Percentiles rank a stretch among this genome's conserved stretches.
Evolutionary conservation across 78 protist genomes (phyloP).

Genomic region (Speleostelium caveatum): DNA sequence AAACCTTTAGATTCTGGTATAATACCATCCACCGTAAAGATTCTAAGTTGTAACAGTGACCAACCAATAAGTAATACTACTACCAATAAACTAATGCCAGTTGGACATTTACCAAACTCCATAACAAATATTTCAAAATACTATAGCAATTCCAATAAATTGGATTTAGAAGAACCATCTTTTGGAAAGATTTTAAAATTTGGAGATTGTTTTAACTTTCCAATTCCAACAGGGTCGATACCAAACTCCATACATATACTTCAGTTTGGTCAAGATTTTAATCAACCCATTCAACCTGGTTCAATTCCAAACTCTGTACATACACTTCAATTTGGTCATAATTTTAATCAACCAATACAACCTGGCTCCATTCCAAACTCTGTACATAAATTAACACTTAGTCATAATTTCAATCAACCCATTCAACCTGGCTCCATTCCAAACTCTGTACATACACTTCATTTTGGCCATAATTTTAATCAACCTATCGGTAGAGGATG

Average conservation of each 20-base stretch:
- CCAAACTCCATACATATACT: background rate
- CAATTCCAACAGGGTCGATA: background rate
- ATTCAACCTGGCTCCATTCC: conserved; percentile 25
- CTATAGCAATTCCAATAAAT: no score
- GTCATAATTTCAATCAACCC: conserved; percentile 1
- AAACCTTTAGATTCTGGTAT: background rate
- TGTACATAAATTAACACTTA: background rate
- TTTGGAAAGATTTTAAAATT: background rate
- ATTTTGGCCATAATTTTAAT: background rate
- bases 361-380: background rate
- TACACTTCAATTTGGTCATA: background rate
- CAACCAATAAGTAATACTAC: background rate
- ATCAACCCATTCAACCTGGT: conserved; percentile 17
- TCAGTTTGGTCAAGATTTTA: conserved; percentile 1
- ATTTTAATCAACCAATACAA: background rate
- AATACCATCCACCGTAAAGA: no score
- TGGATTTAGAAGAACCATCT: background rate
- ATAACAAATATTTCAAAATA: no score
- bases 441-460: background rate
- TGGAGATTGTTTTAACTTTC: background rate
- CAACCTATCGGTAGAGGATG: background rate
- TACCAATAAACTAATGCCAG: background rate
- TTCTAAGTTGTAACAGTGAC: no score
- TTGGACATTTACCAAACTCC: background rate
- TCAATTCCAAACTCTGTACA: conserved; percentile 9